A percentile compares a stretch with the other conserved stretches of the same genome.
These are phyloP conservation scores for Populus pruinosa DNA, from an alignment of 345 rosid species.

Conservation along the genomic window DNA sequence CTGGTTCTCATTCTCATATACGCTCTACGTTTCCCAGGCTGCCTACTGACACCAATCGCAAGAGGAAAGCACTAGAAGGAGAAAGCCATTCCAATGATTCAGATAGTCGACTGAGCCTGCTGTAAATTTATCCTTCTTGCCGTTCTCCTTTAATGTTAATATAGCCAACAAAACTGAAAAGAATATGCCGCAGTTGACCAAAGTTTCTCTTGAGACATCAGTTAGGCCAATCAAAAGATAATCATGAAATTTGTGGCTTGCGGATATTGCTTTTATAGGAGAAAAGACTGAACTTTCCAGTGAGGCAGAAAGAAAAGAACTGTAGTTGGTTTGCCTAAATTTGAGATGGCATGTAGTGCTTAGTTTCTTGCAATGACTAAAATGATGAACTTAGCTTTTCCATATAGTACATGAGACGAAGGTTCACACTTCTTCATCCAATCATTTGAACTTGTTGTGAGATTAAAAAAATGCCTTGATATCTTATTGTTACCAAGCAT, in stretches of 20 bases:
- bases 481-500: too few species aligned
- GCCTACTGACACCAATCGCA: conserved; percentile 48
- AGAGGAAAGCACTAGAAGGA: conserved; percentile 48
- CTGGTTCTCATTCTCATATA: not conserved
- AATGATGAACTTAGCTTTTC: too few species aligned
- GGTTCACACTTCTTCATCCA: too few species aligned
- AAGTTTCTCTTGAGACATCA: conserved; percentile 7
- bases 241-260: not conserved
- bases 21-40: conserved; percentile 40
- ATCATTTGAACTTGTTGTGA: too few species aligned
- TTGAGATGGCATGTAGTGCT: too few species aligned
- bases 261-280: conserved; percentile 11
- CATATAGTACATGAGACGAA: too few species aligned
- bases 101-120: conserved; percentile 29
- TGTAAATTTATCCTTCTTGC: conserved; percentile 18
- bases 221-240: not conserved
- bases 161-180: conserved; percentile 20
- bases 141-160: conserved; percentile 7
- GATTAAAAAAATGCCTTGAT: too few species aligned
- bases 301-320: not conserved
- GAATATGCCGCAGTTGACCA: conserved; percentile 25
- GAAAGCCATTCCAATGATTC: conserved; percentile 52
- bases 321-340: not conserved
- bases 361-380: too few species aligned
- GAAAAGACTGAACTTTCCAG: conserved; percentile 4